phyloP scores from a whole-genome alignment of 495 filamentous ascomycete species.

The Annulohypoxylon moriforme region DNA sequence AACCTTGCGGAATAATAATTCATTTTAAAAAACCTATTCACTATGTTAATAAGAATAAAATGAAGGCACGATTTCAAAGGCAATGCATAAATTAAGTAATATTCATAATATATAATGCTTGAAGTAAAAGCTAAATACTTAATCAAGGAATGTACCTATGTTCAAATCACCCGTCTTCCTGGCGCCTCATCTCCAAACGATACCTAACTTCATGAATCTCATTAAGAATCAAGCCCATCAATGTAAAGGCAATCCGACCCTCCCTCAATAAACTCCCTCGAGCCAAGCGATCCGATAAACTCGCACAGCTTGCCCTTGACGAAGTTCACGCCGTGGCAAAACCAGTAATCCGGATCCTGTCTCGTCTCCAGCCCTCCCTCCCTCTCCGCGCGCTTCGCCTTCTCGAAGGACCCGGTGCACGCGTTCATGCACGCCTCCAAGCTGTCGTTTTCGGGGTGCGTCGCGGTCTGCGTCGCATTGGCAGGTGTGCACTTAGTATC shows the following conservation, averaged over 20 bases:
- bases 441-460: constrained; percentile 38
- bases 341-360: constrained; percentile 43
- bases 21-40: too few relatives aligned
- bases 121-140: too few relatives aligned
- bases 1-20: too few relatives aligned
- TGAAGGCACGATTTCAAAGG: too few relatives aligned
- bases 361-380: constrained; percentile 13
- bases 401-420: constrained; percentile 47
- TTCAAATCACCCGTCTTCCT: too few relatives aligned
- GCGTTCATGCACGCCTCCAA: constrained; percentile 36
- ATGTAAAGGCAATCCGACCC: constrained; percentile 41
- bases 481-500: constrained; percentile 41
- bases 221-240: constrained; percentile 29
- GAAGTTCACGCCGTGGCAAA: constrained; percentile 50
- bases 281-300: constrained; percentile 43
- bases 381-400: constrained; percentile 26
- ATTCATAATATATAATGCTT: too few relatives aligned
- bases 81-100: too few relatives aligned
- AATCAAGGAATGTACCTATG: too few relatives aligned
- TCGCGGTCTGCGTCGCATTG: constrained; percentile 24
- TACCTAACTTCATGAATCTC: background rate
- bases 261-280: constrained; percentile 26
- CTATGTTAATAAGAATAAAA: too few relatives aligned
- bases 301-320: constrained; percentile 45
- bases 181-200: too few relatives aligned